Evolutionary conservation across 192 early-diverging fungal species (phyloP), one percentile per base, ranked within the genome.

Genomic region (Pilobolus umbonatus): DNA sequence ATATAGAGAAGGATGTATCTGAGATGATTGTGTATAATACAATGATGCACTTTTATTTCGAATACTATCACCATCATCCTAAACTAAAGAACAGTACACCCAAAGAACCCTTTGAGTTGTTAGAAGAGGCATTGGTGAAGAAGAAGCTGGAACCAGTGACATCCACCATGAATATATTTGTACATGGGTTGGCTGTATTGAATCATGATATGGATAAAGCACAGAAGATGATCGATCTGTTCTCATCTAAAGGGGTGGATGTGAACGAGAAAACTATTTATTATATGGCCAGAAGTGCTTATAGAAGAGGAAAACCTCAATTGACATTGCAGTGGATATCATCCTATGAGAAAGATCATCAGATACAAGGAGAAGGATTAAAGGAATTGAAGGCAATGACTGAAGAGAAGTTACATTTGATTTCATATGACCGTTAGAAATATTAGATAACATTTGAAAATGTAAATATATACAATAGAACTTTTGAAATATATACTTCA

Each of bases 21-120:
- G 2, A 22, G 3, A 55, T 45, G 14, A 44, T 45, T 3, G 21
- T 69, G 25, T 63, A 69, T 28, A 64, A 64, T 29, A 64, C 54
- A 22, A 64, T 69, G 56, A 64, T 69, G 50, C 51, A 69, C 21
- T 57, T 50, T 17, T 69, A 63, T 38, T 69, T 64, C 17, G 22
- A 59, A 38, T 39, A 62, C 21, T 35, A 63, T 21, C 57, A 64
- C 25, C 44, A 46, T 17, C 40, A 57, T 30, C 19, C 15, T 5
- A 50, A 12, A 30, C 11, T 46, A 50, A 39, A 25, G 17, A 17
- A 28, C 5, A 21, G 8, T 17, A 38, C 57, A 15, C 67, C 61
- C 9, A 38, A 15, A 1, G 58, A 61, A 21, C 51, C 59, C 0
- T 69, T 59, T 34, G 15, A 5, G 0, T 39, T 69, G 7, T 48